Percentiles rank a stretch among this genome's conserved stretches.
phyloP scores from a whole-genome alignment of 2,329 filamentous ascomycete genomes.

The Colletotrichum musae region DNA sequence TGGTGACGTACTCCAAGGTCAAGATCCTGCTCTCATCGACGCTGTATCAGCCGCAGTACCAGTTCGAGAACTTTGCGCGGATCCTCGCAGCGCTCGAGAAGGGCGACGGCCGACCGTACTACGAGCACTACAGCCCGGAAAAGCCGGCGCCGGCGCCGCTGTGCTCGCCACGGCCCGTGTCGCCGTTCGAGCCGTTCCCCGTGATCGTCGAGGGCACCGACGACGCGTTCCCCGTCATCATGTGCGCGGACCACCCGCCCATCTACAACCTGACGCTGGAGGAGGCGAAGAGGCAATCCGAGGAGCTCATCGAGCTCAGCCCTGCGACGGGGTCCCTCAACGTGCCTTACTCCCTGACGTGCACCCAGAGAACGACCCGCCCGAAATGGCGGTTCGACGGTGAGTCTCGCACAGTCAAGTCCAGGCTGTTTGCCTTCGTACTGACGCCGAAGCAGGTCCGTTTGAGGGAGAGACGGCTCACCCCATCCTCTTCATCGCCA shows the following conservation, averaged over 20 bases:
- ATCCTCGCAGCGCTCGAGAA: slow-evolving; percentile 60
- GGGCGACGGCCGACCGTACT: slow-evolving; percentile 61
- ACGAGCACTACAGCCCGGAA: slow-evolving; percentile 45
- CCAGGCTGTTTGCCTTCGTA: accelerated
- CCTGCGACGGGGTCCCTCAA: slow-evolving; percentile 60
- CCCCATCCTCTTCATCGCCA: slow-evolving; percentile 63
- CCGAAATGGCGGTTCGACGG: slow-evolving; percentile 58
- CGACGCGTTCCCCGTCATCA: slow-evolving; percentile 61
- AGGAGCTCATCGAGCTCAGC: slow-evolving; percentile 54
- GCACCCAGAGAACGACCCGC: slow-evolving; percentile 54
- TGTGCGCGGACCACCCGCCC: slow-evolving; percentile 59
- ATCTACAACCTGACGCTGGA: slow-evolving; percentile 48
- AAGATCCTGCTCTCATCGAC: slow-evolving; percentile 58
- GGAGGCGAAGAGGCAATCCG: slow-evolving; percentile 52
- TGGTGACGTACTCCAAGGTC: slow-evolving; percentile 66
- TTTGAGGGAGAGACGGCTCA: slow-evolving; percentile 54
- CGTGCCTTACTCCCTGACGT: slow-evolving; percentile 55
- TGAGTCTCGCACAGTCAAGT: slow-evolving; percentile 25
- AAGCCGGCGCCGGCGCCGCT: slow-evolving; percentile 42
- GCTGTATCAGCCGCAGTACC: slow-evolving; percentile 61
- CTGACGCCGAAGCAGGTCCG: slow-evolving; percentile 31
- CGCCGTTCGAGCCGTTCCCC: slow-evolving; percentile 50
- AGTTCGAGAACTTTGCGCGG: slow-evolving; percentile 58
- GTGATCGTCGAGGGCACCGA: slow-evolving; percentile 51
- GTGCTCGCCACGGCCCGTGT: slow-evolving; percentile 50